These are phyloP conservation scores for Pyrus pyrifolia DNA, from an alignment of 306 rosid genomes.

Conservation along the genomic window DNA sequence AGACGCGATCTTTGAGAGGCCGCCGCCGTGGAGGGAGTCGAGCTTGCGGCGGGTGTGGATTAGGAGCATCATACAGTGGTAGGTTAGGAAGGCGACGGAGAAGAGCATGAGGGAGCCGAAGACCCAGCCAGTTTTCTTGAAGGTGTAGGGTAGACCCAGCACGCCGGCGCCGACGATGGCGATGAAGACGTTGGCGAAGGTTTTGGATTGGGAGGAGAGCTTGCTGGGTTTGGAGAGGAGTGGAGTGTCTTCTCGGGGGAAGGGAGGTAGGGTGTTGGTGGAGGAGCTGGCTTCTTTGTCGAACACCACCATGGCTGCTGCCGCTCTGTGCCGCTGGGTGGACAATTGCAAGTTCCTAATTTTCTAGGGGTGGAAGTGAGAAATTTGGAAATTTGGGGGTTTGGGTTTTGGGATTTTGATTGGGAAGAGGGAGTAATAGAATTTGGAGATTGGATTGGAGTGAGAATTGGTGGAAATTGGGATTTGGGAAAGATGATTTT, in stretches of 20 bases:
- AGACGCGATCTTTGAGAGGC: slow-evolving; percentile 40
- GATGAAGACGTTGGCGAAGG: slow-evolving; percentile 66
- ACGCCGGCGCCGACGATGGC: slow-evolving; percentile 70
- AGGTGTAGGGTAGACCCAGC: slow-evolving; percentile 62
- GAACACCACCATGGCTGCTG: slow-evolving; percentile 30
- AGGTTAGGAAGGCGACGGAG: slow-evolving; percentile 46
- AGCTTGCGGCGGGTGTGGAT: slow-evolving; percentile 59
- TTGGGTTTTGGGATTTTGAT: background rate
- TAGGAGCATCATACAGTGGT: slow-evolving; percentile 70
- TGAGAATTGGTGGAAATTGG: background rate
- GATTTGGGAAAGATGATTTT: background rate
- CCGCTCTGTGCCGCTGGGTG: background rate
- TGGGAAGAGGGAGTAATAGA: background rate
- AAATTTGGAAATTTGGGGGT: background rate
- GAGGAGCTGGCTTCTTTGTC: slow-evolving; percentile 43
- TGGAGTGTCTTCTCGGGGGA: slow-evolving; percentile 47
- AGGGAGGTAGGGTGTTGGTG: slow-evolving; percentile 32
- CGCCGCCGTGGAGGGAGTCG: slow-evolving; percentile 28
- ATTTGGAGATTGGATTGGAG: background rate
- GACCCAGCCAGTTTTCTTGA: slow-evolving; percentile 59
- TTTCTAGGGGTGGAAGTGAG: background rate
- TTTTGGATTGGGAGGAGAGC: slow-evolving; percentile 46
- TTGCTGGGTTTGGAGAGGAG: slow-evolving; percentile 32
- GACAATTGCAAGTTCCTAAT: background rate
- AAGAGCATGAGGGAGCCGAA: slow-evolving; percentile 47